Evolutionary conservation across 768 basidiomycete species (phyloP).

Genomic region (Termitomyces sp.): DNA sequence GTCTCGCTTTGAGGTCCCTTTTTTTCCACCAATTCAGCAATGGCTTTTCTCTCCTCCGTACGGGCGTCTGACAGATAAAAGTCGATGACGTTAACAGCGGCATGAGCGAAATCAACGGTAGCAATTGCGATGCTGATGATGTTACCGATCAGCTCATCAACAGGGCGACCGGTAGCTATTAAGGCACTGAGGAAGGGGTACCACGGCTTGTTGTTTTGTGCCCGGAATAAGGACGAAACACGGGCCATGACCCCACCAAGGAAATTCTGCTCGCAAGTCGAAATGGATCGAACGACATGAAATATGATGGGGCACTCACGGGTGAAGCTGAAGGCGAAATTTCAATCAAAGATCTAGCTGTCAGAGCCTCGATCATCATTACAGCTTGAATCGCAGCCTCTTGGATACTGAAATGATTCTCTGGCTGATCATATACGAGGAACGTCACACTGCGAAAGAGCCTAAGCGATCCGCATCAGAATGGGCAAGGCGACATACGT

Average conservation of each 20-base stretch:
- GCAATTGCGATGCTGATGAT: conserved; percentile 42
- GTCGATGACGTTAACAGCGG: conserved; percentile 42
- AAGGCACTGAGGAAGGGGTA: conserved; percentile 34
- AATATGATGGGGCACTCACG: conserved; percentile 14
- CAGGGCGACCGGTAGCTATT: conserved; percentile 26
- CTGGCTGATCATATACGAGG: conserved; percentile 24
- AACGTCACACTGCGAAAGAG: conserved; percentile 15
- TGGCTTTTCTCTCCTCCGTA: conserved; percentile 30
- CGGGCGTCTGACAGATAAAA: conserved; percentile 44
- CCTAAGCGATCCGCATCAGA: not conserved
- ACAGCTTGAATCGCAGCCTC: conserved; percentile 22
- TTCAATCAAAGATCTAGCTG: conserved; percentile 24
- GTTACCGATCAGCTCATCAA: conserved; percentile 37
- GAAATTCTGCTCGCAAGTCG: conserved; percentile 1
- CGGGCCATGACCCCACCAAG: conserved; percentile 1
- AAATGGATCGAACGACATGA: not conserved
- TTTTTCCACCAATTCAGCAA: conserved; percentile 27
- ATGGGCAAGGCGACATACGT: not conserved
- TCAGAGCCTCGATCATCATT: conserved; percentile 22
- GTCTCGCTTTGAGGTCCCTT: conserved; percentile 26
- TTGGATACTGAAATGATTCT: conserved; percentile 25
- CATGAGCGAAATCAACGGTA: conserved; percentile 43
- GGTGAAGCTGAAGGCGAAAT: conserved; percentile 19
- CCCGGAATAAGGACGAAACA: conserved; percentile 4
- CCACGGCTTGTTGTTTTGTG: conserved; percentile 23